Evolutionary conservation across 140 eudicot genomes (phyloP), one percentile per base, ranked within the genome.

Genomic region (Oenanthe javanica): DNA sequence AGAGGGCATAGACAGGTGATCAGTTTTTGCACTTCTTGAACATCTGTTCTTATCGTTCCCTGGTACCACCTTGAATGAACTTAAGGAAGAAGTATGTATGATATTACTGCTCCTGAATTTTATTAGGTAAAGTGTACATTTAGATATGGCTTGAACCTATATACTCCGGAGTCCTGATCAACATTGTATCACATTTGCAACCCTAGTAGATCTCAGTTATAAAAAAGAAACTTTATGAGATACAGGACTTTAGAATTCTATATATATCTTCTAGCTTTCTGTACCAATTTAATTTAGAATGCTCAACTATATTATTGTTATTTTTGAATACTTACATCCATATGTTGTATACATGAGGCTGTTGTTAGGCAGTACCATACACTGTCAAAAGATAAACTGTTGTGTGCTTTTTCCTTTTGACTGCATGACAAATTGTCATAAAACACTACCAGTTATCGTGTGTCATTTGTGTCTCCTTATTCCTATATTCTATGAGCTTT

Each of bases 1-100:
- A 91, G 94, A 81, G 98, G 98, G n/a, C 96, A 92, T 80, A 88
- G 86, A 80, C 98, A 93, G 89, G 98, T 93, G 55, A 77, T 52
- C 72, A 36, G 13, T 38, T 40, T 75, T 6, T 48, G 67, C 51
- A 0, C 63, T 63, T 19, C 78, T 82, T 63, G 50, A 49, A 49
- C 47, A 9, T 71, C 43, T 71, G 15, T 48, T 79, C 66, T 75
- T 54, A 40, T 12, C n/a, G 3, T 23, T 46, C 2, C 55, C 48
- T 13, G 9, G 4, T 59, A 79, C 19, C 64, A 45, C 36, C 31
- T 64, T 66, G 9, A 72, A 43, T 72, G 55, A 72, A 72, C 54
- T 18, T 21, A 21, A 45, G 14, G 31, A 45, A 18, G 18, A 23
- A 43, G 21, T 40, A 19, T 72, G 36, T 9, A 72, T 6, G 77